These are phyloP conservation scores for Nicotiana tomentosiformis DNA, from an alignment of 257 asterid genomes.

Conservation along the genomic window DNA sequence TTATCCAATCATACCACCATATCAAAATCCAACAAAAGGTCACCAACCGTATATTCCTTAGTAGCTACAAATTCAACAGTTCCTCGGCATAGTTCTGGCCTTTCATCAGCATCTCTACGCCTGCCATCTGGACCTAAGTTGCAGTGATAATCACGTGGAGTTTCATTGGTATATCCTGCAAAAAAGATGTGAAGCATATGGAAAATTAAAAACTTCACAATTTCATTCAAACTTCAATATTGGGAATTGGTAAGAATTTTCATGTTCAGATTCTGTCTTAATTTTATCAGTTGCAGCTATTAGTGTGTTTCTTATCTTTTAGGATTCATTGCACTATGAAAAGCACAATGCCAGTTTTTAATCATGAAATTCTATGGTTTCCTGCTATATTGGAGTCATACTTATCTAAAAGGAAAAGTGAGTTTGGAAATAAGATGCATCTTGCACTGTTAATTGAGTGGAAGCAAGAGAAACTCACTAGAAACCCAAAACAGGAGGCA, in stretches of 20 bases:
- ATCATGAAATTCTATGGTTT: background rate
- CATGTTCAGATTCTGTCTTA: background rate
- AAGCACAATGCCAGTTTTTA: background rate
- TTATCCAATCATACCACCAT: background rate
- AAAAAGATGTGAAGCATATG: background rate
- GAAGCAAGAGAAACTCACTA: background rate
- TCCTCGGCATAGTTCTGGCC: slow-evolving; percentile 95
- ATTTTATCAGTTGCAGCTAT: background rate
- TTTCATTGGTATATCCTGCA: slow-evolving; percentile 88
- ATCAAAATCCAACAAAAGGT: background rate
- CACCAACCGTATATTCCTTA: slow-evolving; percentile 81
- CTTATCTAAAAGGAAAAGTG: background rate
- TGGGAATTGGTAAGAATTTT: background rate
- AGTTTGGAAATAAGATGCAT: background rate
- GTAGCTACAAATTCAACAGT: slow-evolving; percentile 96
- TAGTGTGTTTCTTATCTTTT: background rate
- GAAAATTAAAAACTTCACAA: background rate
- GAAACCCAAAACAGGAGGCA: too few relatives aligned
- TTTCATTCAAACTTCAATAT: background rate
- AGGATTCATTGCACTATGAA: background rate
- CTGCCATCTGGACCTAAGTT: slow-evolving; percentile 98
- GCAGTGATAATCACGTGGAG: slow-evolving; percentile 97
- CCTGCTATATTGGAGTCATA: background rate
- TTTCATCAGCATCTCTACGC: slow-evolving; percentile 93
- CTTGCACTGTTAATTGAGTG: background rate